Evolutionary conservation across 2,329 filamentous ascomycete species (phyloP), one percentile per base, ranked within the genome.

Genomic region (Fusarium coffeatum): DNA sequence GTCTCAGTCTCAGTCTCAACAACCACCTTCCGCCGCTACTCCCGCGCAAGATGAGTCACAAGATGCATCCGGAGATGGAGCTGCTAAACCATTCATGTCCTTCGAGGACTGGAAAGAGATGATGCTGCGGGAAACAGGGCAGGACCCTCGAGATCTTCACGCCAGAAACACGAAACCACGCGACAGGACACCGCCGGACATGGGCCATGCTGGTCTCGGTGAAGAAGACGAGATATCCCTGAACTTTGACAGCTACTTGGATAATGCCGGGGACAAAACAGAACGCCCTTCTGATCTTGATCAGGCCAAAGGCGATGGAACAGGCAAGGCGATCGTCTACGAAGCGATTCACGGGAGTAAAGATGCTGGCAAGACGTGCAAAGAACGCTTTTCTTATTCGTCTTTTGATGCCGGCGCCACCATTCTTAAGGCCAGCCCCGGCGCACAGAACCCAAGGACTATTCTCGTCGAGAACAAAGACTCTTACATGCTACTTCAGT

Each of bases 51-150:
- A 72, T 22, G 40, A 57, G 16, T 49, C 60, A 11, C 66, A 68
- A 45, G 73, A 71, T 53, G 57, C 58, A 16, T 45, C 46, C 3
- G 65, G 40, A 28, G 76, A 77, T 25, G 73, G 75, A 22, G 71
- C 74, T 16, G 68, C 73, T 13, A 75, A 76, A 8, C 70, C 94
- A 9, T 98, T 98, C 78, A 89, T 98, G 74, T 98, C 96, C 0
- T 99, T 99, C 74, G 96, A 98, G 78, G 95, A 98, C 75, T 99
- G 96, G 96, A 98, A 97, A 82, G 93, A 92, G 76, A 92, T 94
- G 84, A 97, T 97, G 82, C 83, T 98, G 20, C 92, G 91, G 54
- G 93, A 93, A 77, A 91, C 89, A 6, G 95, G 93, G 15, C 95
- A 98, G 76, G 86, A 88, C 56, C 83, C 84, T 8, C 79, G 93